Evolutionary conservation across 768 basidiomycete genomes (phyloP), one percentile per base, ranked within the genome.

Genomic region (Lentinula boryana): DNA sequence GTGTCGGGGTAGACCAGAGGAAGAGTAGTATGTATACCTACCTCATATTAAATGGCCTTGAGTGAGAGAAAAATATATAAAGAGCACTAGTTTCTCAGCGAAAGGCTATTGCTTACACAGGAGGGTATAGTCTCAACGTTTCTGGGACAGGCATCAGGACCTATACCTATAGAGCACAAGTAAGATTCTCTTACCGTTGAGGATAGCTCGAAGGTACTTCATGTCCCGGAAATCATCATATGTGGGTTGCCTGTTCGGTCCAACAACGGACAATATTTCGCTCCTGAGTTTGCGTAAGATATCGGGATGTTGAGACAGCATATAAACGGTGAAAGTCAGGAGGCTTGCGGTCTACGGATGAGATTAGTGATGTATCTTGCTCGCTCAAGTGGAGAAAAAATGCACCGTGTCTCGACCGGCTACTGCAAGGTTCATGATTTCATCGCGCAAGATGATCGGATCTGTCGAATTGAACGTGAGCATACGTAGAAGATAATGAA

Each of bases 151-250:
- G 10, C 40, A 9, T 18, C 23, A 27, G 6, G 15, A 18, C 13
- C 18, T 31, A 61, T n/a, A 18, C 13, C 18, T 31, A 61, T n/a
- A 56, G 0, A 10, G 1, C 6, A 27, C 23, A 36, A 27, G 41
- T 18, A 15, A 2, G 2, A 1, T 35, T 51, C 36, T 35, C 75
- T 16, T 18, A 82, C 76, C 78, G 66, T 86, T 85, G 53, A 85
- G 76, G 58, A 84, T 75, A 1, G 84, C 84, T 38, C 83, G 68
- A 61, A 86, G 69, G 63, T 82, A 87, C 62, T 83, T 84, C 82
- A 86, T 80, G 12, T 78, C 76, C 36, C 80, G 73, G 63, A 86
- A 74, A 56, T 84, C 79, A 40, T 84, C 84, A 63, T 80, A 81
- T 1, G 82, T 80, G 0, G 85, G 85, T 5, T 75, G 62, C 23